These are phyloP conservation scores for Tardiomyces blankii DNA, from an alignment of 1,139 yeast species.

Conservation along the genomic window DNA sequence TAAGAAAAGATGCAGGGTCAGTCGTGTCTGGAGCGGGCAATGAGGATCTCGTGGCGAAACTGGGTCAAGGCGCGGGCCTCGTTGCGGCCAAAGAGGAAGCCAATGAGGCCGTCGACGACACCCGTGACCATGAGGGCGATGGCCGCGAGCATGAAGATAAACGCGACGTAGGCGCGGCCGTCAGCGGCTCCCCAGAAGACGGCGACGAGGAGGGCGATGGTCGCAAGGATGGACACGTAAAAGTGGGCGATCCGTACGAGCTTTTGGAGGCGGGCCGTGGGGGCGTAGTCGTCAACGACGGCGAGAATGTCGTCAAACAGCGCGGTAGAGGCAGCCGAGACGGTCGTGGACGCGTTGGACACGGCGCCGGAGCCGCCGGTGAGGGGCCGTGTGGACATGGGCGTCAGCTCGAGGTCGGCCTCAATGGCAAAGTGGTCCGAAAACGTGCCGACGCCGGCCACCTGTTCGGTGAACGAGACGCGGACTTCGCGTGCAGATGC, in stretches of 20 bases:
- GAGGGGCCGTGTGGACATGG: neutral
- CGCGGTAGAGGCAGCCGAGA: constrained; percentile 1
- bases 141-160: constrained; percentile 38
- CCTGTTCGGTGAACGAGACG: constrained; percentile 61
- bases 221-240: constrained; percentile 37
- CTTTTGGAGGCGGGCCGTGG: constrained; percentile 48
- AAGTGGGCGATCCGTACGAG: constrained; percentile 60
- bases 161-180: constrained; percentile 41
- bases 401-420: constrained; percentile 24
- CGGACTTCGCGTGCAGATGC: constrained; percentile 47
- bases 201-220: constrained; percentile 44
- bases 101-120: constrained; percentile 63
- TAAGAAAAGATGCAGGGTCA: no score
- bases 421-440: constrained; percentile 92
- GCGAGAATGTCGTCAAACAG: constrained; percentile 35
- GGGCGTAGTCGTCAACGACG: constrained; percentile 45
- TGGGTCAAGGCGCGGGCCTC: constrained; percentile 73
- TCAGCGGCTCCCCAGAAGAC: constrained; percentile 47
- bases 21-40: constrained; percentile 11
- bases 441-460: constrained; percentile 55
- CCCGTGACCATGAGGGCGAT: constrained; percentile 50
- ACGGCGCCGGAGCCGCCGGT: neutral
- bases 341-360: neutral
- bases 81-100: constrained; percentile 63
- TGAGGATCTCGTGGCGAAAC: constrained; percentile 29